Percentiles rank a stretch among this genome's conserved stretches.
Conservation (phyloP, 2,329 filamentous ascomycete species). For the Cryphonectria nitschkei region DNA sequence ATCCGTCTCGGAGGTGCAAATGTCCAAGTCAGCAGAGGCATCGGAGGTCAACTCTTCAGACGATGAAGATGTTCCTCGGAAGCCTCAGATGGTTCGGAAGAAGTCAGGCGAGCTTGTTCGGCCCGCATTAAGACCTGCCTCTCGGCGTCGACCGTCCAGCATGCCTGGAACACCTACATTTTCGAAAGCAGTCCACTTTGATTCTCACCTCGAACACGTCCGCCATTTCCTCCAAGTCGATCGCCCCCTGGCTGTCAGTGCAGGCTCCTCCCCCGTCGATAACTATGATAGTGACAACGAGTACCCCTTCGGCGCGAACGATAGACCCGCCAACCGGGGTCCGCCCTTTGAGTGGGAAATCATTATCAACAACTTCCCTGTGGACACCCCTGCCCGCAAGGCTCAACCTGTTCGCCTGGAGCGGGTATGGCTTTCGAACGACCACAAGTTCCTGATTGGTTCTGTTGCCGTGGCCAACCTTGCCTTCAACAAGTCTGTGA, state of each 20-base stretch:
- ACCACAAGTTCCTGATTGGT: constrained; percentile 86
- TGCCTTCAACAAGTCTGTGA: constrained; percentile 84
- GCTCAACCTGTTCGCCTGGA: constrained; percentile 77
- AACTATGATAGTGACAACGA: constrained; percentile 84
- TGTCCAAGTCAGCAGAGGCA: constrained; percentile 51
- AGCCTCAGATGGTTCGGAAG: constrained; percentile 94
- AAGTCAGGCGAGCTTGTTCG: constrained; percentile 97
- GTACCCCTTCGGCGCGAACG: constrained; percentile 76
- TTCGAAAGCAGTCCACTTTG: constrained; percentile 97
- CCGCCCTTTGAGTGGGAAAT: constrained; percentile 85
- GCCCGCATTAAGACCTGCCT: constrained; percentile 81
- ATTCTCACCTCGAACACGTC: constrained; percentile 93
- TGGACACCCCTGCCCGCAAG: constrained; percentile 64
- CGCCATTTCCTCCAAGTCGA: constrained; percentile 95
- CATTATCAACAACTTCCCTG: constrained; percentile 79
- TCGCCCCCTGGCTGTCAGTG: constrained; percentile 92
- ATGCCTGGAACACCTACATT: constrained; percentile 98
- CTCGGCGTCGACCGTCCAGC: constrained; percentile 84
- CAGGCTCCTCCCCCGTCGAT: constrained; percentile 88
- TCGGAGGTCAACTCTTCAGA: constrained; percentile 62
- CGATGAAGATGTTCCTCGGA: constrained; percentile 60
- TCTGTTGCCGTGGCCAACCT: constrained; percentile 85
- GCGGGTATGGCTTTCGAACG: constrained; percentile 81
- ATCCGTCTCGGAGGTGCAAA: constrained; percentile 56
- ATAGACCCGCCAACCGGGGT: constrained; percentile 47